Base-by-base conservation (phyloP, 192 early-diverging fungal species). In the Tieghemiomyces parasiticus region DNA sequence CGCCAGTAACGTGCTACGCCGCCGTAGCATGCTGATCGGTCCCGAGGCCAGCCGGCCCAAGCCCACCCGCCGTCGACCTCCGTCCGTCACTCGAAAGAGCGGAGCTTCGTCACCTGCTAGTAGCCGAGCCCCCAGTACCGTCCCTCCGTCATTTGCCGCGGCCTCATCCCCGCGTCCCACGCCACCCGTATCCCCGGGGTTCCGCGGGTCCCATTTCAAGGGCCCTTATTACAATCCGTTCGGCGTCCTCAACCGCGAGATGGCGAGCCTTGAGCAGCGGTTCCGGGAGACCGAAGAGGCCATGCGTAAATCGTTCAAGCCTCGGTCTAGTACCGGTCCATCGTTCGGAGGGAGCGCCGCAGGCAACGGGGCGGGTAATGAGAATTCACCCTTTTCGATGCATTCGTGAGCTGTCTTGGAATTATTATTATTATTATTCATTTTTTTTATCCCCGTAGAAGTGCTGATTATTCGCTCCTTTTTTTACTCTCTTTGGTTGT, bases 21-120 rank as follows among this genome's bases (percentile, higher is more conserved):
- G 74, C 19, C 74, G 74, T 59, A 76, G 74, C 35, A 76, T 73
- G 35, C 67, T 76, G 59, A 76, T 76, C 32, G 54, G 54, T n/a
- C 54, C 54, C 19, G 54, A 56, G 54, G 54, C 54, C 3, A 56
- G 34, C 54, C 54, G 54, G 2, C 54, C 54, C 54, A 56, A 56
- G 29, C 54, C 54, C 19, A 35, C 12, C 19, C 10, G 32, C 0
- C 54, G 54, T 56, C 54, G 54, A 8, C 54, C 54, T 9, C 54
- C 54, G 31, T 52, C 50, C 2, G 14, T 31, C 2, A 20, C 6
- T 16, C 30, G 54, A 2, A 56, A 56, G 54, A n/a, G n/a, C n/a
- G n/a, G n/a, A n/a, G n/a, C n/a, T n/a, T n/a, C n/a, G n/a, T n/a
- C n/a, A n/a, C n/a, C n/a, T n/a, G 31, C 32, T 13, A 56, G 54